phyloP scores from a whole-genome alignment of 2,329 filamentous ascomycete species.

The Rhynchosporium graminicola region DNA sequence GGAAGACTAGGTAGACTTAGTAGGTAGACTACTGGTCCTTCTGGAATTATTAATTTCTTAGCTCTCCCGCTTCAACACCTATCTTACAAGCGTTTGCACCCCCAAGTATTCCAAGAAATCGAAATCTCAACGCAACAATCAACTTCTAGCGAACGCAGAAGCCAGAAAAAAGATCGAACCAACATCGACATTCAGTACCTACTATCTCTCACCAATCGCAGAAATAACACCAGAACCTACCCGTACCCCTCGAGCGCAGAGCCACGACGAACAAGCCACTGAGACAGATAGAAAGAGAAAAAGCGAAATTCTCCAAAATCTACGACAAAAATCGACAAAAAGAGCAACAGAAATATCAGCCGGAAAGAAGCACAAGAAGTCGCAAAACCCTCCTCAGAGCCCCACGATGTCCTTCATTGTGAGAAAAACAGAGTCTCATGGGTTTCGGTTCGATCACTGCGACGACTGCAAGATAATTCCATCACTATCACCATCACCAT shows the following conservation, averaged over 20 bases:
- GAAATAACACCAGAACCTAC: background rate
- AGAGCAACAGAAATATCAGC: background rate
- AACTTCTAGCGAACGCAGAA: background rate
- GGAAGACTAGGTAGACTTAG: no score
- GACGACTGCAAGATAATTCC: background rate
- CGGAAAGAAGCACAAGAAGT: background rate
- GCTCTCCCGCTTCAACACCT: background rate
- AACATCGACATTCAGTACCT: background rate
- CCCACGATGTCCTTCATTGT: constrained; percentile 7
- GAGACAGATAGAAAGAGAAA: background rate
- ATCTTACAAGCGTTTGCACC: background rate
- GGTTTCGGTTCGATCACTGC: constrained; percentile 4
- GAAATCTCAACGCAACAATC: background rate
- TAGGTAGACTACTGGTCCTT: background rate
- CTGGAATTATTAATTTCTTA: background rate
- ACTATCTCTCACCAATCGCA: background rate
- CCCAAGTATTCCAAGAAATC: background rate
- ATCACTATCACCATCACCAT: background rate
- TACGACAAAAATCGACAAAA: background rate
- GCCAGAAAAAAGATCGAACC: background rate
- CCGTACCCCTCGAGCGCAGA: background rate
- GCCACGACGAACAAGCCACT: background rate
- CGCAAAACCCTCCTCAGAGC: background rate
- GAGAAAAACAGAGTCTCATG: constrained; percentile 5
- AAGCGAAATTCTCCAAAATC: background rate